These are phyloP conservation scores for Ilyonectria sp. DNA, from an alignment of 2,329 filamentous ascomycete species.

Conservation along the genomic window DNA sequence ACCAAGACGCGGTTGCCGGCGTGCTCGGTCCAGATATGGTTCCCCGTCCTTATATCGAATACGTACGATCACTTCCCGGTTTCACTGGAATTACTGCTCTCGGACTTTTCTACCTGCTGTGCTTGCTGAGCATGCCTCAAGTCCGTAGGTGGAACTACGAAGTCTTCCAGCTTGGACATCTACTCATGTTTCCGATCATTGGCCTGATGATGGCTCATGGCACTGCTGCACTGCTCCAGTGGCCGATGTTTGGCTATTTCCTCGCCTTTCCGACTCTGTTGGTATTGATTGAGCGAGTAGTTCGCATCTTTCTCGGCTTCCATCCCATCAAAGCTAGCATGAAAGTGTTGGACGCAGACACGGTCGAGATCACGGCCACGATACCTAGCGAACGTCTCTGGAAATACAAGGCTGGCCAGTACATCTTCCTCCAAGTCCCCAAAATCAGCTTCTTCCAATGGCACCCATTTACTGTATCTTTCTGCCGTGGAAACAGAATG, in stretches of 20 bases:
- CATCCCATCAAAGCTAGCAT: slow-evolving; percentile 63
- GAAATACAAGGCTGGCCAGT: slow-evolving; percentile 71
- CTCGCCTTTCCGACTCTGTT: slow-evolving; percentile 68
- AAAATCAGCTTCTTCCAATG: slow-evolving; percentile 68
- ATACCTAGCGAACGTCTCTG: slow-evolving; percentile 65
- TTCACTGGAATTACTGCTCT: slow-evolving; percentile 66
- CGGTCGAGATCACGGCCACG: slow-evolving; percentile 63
- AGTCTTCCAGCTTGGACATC: slow-evolving; percentile 69
- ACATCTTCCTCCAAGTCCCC: slow-evolving; percentile 70
- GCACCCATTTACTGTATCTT: slow-evolving; percentile 73
- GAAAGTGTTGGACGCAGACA: slow-evolving; percentile 66
- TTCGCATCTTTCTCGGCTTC: slow-evolving; percentile 64
- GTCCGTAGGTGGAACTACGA: slow-evolving; percentile 69
- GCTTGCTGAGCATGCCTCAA: slow-evolving; percentile 64
- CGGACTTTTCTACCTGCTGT: slow-evolving; percentile 65
- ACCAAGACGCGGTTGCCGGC: slow-evolving; percentile 61
- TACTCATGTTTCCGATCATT: slow-evolving; percentile 72
- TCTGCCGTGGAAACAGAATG: slow-evolving; percentile 66
- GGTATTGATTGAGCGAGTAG: slow-evolving; percentile 63
- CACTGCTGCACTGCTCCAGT: slow-evolving; percentile 64
- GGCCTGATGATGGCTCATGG: slow-evolving; percentile 70
- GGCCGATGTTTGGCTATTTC: slow-evolving; percentile 71
- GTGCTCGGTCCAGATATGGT: slow-evolving; percentile 61
- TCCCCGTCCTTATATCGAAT: slow-evolving; percentile 61
- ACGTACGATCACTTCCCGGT: slow-evolving; percentile 63